Conservation (phyloP, 805 yeast species). For the Candida tibetensis region DNA sequence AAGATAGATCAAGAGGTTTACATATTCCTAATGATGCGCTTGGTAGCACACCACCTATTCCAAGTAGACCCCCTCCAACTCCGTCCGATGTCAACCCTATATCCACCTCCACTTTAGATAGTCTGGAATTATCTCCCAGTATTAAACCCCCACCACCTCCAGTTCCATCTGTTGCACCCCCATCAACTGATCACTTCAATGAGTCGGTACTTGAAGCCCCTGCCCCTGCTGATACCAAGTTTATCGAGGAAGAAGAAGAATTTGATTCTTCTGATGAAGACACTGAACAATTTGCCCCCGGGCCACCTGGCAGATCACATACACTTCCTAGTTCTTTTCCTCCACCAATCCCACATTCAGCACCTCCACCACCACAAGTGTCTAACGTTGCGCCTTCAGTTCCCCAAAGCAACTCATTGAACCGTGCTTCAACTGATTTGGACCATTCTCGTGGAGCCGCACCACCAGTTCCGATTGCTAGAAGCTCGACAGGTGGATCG, state of each 20-base stretch:
- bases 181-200: constrained; percentile 2
- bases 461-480: constrained; percentile 4
- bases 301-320: constrained; percentile 11
- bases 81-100: constrained; percentile 4
- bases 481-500: constrained; percentile 13
- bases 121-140: constrained; percentile 3
- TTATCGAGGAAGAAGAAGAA: constrained; percentile 12
- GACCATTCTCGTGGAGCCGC: constrained; percentile 1
- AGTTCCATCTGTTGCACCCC: constrained; percentile 7
- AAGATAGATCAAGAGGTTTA: not conserved
- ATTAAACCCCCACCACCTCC: constrained; percentile 11
- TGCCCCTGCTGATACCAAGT: constrained; percentile 1
- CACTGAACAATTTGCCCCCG: constrained; percentile 24
- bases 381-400: constrained; percentile 1
- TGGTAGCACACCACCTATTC: not conserved
- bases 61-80: constrained; percentile 8
- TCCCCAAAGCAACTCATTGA: not conserved
- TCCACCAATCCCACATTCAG: constrained; percentile 12
- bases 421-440: constrained; percentile 15
- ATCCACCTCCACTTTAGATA: constrained; percentile 5
- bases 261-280: constrained; percentile 15
- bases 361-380: constrained; percentile 7
- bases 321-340: constrained; percentile 14
- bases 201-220: not conserved
- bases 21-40: too few species aligned